phyloP scores from a whole-genome alignment of 2,329 filamentous ascomycete genomes.

The Colletotrichum sp. region DNA sequence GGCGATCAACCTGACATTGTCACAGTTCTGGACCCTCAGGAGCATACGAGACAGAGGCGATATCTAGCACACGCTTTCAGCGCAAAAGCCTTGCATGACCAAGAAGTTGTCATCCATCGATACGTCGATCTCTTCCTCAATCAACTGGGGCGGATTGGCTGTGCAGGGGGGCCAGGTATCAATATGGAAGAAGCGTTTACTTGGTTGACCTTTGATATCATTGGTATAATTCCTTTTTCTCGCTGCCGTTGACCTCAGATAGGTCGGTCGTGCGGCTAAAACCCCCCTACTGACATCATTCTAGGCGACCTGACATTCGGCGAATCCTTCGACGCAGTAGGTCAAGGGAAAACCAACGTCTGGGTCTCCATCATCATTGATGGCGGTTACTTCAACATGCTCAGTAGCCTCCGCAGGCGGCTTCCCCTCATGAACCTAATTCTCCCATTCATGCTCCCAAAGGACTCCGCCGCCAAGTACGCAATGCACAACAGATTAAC shows the following conservation, averaged over 20 bases:
- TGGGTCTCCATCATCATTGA: not conserved
- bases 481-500: not conserved
- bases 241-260: fast-evolving
- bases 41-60: not conserved
- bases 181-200: not conserved
- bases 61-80: not conserved
- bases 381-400: not conserved
- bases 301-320: not conserved
- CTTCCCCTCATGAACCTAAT: not conserved
- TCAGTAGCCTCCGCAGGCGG: not conserved
- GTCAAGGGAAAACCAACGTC: not conserved
- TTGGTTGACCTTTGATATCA: not conserved
- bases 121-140: not conserved
- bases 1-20: not conserved
- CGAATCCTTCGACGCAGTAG: not conserved
- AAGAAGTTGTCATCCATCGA: not conserved
- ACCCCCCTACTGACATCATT: not conserved
- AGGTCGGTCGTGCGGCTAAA: not conserved
- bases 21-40: not conserved
- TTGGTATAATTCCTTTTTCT: not conserved
- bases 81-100: not conserved
- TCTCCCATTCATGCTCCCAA: not conserved
- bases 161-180: not conserved
- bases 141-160: not conserved
- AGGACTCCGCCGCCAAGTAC: not conserved